Evolutionary conservation across 306 rosid genomes (phyloP).

Genomic region (Hippophae rhamnoides): DNA sequence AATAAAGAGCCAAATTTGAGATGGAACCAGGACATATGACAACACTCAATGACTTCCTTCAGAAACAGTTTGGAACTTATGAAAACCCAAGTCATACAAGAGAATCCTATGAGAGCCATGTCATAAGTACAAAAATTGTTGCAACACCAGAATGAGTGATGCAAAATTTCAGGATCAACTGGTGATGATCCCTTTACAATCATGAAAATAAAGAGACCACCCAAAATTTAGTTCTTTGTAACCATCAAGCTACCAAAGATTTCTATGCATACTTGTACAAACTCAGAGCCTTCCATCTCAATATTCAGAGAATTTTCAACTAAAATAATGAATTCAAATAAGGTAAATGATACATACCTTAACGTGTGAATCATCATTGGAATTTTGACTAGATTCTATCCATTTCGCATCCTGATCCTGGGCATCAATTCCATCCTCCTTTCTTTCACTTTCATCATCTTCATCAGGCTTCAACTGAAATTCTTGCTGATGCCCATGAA

Average conservation of each 20-base stretch:
- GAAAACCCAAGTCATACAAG: too few relatives aligned
- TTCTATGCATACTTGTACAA: neutral
- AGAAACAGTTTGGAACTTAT: too few relatives aligned
- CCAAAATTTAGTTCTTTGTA: too few relatives aligned
- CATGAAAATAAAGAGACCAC: too few relatives aligned
- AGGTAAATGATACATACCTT: slow-evolving; percentile 25
- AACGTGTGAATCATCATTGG: slow-evolving; percentile 21
- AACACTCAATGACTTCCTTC: too few relatives aligned
- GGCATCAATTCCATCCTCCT: slow-evolving; percentile 44
- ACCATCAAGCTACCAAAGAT: neutral
- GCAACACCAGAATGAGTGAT: too few relatives aligned
- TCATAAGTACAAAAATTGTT: too few relatives aligned
- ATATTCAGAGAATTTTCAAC: neutral
- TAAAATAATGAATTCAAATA: slow-evolving; percentile 1
- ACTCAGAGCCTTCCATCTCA: neutral
- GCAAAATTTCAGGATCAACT: too few relatives aligned
- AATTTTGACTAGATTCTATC: slow-evolving; percentile 16
- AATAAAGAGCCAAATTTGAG: neutral
- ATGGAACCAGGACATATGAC: too few relatives aligned
- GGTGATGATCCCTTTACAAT: too few relatives aligned
- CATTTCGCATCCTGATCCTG: slow-evolving; percentile 22
- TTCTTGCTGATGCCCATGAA: slow-evolving; percentile 40
- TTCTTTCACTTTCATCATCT: slow-evolving; percentile 20
- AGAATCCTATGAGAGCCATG: too few relatives aligned
- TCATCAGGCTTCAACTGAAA: slow-evolving; percentile 25